Conservation (phyloP, 2,329 filamentous ascomycete species). For the Fusarium sp. region DNA sequence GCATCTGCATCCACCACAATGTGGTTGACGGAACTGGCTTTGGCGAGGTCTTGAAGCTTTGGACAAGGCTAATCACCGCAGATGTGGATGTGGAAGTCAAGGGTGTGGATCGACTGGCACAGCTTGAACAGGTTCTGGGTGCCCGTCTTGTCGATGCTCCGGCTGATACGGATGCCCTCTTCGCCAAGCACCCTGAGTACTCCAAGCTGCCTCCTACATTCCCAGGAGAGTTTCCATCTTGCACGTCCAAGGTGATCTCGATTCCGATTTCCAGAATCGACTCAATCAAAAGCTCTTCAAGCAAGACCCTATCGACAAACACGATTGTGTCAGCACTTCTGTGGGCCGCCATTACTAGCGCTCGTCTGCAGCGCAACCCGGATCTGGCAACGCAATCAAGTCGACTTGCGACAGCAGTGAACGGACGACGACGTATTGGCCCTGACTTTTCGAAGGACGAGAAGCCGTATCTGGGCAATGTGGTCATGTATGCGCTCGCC, state of each 20-base stretch:
- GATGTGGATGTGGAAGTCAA: background rate
- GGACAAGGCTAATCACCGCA: background rate
- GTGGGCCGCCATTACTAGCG: constrained; percentile 16
- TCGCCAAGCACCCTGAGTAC: constrained; percentile 19
- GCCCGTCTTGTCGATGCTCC: background rate
- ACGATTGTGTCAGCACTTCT: constrained; percentile 14
- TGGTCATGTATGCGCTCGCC: constrained; percentile 9
- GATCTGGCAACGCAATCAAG: background rate
- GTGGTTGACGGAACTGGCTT: constrained; percentile 19
- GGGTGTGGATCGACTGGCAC: background rate
- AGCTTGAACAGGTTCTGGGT: background rate
- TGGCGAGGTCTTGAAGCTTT: constrained; percentile 10
- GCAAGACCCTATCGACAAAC: constrained; percentile 6
- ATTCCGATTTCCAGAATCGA: constrained; percentile 11
- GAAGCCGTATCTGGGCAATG: constrained; percentile 20
- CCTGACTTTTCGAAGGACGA: background rate
- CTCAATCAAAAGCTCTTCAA: background rate
- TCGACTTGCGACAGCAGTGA: constrained; percentile 23
- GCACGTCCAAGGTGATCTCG: constrained; percentile 18
- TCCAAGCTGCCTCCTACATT: constrained; percentile 3
- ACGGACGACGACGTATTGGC: constrained; percentile 12
- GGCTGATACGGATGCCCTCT: background rate
- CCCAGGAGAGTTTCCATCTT: constrained; percentile 12
- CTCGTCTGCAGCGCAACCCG: constrained; percentile 1
- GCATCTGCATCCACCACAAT: constrained; percentile 20